Percentiles rank a stretch among this genome's conserved stretches.
These are phyloP conservation scores for Oryza rufipogon DNA, from an alignment of 176 grass and related monocot species.

Conservation along the genomic window DNA sequence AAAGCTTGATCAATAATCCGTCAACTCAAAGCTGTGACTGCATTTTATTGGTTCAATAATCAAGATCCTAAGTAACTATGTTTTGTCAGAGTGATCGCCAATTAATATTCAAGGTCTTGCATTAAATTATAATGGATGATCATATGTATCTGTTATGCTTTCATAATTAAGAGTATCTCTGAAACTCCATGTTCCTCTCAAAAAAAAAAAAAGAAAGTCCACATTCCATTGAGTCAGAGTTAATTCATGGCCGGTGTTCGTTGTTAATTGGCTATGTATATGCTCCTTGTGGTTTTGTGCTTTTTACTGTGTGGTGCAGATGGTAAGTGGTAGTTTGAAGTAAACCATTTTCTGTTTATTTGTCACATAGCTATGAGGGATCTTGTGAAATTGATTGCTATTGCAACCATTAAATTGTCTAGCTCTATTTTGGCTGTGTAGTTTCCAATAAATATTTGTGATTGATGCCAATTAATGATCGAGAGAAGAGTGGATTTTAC, in stretches of 20 bases:
- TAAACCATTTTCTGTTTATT: neutral
- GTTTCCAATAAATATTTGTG: neutral
- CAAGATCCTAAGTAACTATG: neutral
- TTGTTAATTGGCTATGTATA: neutral
- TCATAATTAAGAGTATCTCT: neutral
- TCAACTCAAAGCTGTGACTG: neutral
- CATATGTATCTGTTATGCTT: neutral
- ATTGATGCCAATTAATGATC: neutral
- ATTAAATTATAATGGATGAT: no score
- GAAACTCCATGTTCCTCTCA: neutral
- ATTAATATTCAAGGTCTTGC: neutral
- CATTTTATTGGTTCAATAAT: neutral
- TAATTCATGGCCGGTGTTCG: neutral
- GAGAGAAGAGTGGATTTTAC: neutral
- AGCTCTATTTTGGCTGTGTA: neutral
- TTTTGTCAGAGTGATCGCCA: neutral
- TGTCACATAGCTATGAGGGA: neutral
- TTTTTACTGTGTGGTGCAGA: neutral
- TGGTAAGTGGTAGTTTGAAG: neutral
- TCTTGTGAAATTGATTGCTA: neutral
- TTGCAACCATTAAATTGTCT: neutral
- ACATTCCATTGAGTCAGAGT: no score
- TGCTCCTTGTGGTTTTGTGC: neutral
- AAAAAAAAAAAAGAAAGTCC: no score
- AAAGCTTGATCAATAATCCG: neutral